Evolutionary conservation across 306 rosid genomes (phyloP).

Genomic region (Gleditsia sinensis): DNA sequence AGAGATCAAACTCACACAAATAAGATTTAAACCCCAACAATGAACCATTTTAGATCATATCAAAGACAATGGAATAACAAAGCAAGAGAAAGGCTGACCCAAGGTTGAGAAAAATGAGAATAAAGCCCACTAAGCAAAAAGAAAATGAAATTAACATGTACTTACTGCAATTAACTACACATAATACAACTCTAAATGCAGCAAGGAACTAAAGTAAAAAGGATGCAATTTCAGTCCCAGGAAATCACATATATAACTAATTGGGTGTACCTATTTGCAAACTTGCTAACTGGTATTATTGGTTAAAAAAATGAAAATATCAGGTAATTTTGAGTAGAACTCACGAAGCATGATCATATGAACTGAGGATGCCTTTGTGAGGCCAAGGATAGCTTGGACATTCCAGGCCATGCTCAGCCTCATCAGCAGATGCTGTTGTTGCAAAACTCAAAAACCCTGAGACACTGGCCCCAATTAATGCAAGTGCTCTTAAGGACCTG

Average conservation of each 20-base stretch:
- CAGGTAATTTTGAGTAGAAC: slow-evolving; percentile 34
- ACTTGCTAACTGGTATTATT: not conserved
- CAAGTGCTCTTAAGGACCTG: slow-evolving; percentile 77
- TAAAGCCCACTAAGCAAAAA: not conserved
- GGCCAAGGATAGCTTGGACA: slow-evolving; percentile 98
- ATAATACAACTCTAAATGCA: slow-evolving; percentile 4
- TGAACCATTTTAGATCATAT: not conserved
- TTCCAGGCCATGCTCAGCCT: slow-evolving; percentile 93
- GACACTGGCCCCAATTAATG: slow-evolving; percentile 83
- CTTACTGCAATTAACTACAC: not conserved
- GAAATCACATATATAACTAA: not conserved
- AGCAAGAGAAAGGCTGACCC: not conserved
- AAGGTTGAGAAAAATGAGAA: not conserved
- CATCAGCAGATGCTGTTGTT: slow-evolving; percentile 84
- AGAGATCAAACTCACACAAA: not conserved
- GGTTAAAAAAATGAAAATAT: not conserved
- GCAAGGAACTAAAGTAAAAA: not conserved
- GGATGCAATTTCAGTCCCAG: not conserved
- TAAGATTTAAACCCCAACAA: slow-evolving; percentile 9
- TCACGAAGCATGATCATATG: slow-evolving; percentile 95
- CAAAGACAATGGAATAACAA: slow-evolving; percentile 11
- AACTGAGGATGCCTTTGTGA: slow-evolving; percentile 89
- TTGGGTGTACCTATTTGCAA: not conserved
- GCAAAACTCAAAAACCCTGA: slow-evolving; percentile 81
- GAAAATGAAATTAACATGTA: not conserved